phyloP scores from a whole-genome alignment of 73 alveolate species.

The Paramecium biaurelia region DNA sequence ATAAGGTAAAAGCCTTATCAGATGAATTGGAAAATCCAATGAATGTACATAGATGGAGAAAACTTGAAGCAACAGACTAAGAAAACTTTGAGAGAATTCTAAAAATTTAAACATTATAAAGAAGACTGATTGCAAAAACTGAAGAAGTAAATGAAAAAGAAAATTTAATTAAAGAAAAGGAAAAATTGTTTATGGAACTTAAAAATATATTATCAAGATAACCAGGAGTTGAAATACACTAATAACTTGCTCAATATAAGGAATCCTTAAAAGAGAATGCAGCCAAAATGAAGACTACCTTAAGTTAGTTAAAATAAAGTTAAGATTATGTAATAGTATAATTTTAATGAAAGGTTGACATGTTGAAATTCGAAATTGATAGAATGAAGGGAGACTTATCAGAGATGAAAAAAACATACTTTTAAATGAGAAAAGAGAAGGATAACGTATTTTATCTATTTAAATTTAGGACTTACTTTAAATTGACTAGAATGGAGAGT shows the following conservation, averaged over 20 bases:
- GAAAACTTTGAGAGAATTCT: constrained; percentile 77
- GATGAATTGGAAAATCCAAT: constrained; percentile 96
- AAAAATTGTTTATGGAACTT: constrained; percentile 98
- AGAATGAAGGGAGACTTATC: constrained; percentile 75
- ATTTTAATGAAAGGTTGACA: constrained; percentile 67
- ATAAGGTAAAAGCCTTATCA: constrained; percentile 87
- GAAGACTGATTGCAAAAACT: constrained; percentile 98
- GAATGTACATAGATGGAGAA: constrained; percentile 97
- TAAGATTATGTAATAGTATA: constrained; percentile 40
- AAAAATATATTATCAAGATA: constrained; percentile 99
- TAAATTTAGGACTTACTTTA: neutral
- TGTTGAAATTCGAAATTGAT: constrained; percentile 83
- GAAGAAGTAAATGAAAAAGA: constrained; percentile 98
- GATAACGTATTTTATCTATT: neutral
- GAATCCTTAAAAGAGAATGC: constrained; percentile 98
- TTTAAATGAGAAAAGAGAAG: constrained; percentile 71
- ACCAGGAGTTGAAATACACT: constrained; percentile 99
- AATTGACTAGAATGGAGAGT: neutral
- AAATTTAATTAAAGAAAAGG: constrained; percentile 98
- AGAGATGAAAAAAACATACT: constrained; percentile 75
- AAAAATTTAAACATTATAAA: constrained; percentile 95
- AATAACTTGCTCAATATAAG: constrained; percentile 93
- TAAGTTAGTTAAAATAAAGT: constrained; percentile 80
- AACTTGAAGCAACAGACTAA: constrained; percentile 62
- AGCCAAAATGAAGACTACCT: constrained; percentile 90